Conservation (phyloP, 495 filamentous ascomycete genomes). For the Lineolata rhizophorae region DNA sequence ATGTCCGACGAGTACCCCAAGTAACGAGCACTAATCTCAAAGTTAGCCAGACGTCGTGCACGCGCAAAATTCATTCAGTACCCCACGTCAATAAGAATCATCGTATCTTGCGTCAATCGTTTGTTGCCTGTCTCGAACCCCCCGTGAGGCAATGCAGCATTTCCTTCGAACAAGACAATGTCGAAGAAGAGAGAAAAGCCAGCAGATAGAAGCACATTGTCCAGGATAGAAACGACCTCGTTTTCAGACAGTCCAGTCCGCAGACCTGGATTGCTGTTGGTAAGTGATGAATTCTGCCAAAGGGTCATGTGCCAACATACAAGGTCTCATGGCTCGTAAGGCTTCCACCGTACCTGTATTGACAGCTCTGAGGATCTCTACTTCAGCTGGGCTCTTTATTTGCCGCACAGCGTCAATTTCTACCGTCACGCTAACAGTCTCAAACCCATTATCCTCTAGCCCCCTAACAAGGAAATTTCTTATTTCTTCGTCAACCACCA, state of each 20-base stretch:
- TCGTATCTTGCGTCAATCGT: constrained; percentile 24
- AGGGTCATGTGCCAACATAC: constrained; percentile 7
- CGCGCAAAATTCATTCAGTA: background rate
- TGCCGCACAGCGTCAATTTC: constrained; percentile 29
- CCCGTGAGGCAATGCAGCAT: constrained; percentile 30
- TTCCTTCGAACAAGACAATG: constrained; percentile 33
- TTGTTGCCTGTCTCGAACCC: constrained; percentile 26
- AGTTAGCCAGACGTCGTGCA: background rate
- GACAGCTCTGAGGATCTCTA: constrained; percentile 29
- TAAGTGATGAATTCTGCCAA: no score
- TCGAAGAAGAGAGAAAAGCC: constrained; percentile 31
- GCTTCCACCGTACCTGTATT: constrained; percentile 35
- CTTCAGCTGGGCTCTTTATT: constrained; percentile 25
- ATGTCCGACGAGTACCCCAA: constrained; percentile 35
- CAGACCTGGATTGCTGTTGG: constrained; percentile 20
- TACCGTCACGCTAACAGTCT: constrained; percentile 22
- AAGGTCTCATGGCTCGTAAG: constrained; percentile 28
- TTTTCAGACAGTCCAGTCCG: constrained; percentile 27
- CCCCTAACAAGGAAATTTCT: constrained; percentile 32
- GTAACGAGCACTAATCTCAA: constrained; percentile 22
- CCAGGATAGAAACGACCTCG: constrained; percentile 25
- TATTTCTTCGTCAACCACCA: constrained; percentile 37
- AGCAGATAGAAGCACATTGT: constrained; percentile 23
- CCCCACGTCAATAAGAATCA: constrained; percentile 34
- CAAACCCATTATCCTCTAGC: constrained; percentile 23